Base-by-base conservation (phyloP, 164 flowering plant species). In the Akebia trifoliata region DNA sequence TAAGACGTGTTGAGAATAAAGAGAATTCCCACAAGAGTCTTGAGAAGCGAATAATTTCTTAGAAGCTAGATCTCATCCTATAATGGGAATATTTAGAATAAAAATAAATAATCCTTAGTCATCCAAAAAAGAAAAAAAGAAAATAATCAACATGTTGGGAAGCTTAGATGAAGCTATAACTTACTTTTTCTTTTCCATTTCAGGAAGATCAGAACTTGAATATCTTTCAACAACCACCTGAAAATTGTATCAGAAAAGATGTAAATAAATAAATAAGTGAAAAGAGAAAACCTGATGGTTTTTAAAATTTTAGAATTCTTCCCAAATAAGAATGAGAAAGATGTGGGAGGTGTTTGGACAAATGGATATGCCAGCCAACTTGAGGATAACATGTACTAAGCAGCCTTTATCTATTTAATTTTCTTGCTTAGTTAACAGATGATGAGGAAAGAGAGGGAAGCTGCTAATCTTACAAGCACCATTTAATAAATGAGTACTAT, bases 151-250 rank as follows among this genome's bases (percentile, higher is more conserved):
- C 4, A n/a, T 56, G 30, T 14, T 4, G 29, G n/a, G n/a, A n/a
- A n/a, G n/a, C 4, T 21, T 44, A 57, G 4, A 6, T 22, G 10
- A 34, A 42, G 29, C 12, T 50, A 39, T 20, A 43, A 54, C 85
- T 58, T 65, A 85, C 92, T 88, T 88, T 60, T 76, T 88, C 82
- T 88, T 88, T 54, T 83, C 92, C 75, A 88, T 64, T 31, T 73
- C 78, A 37, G 88, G 92, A 40, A 85, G 83, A 49, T 80, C 85
- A 24, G 83, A 69, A 69, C 70, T 81, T 29, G 83, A 57, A 64
- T 78, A 83, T 56, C 74, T 80, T 65, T 88, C 96, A 24, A 54
- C 87, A 45, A 85, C 72, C 46, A 88, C 86, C 92, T 88, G 69
- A 55, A 65, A 37, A 56, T n/a, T 35, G 8, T 18, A n/a, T 50